A percentile compares a stretch with the other conserved stretches of the same genome.
Evolutionary conservation across 225 moss, liverwort and hornwort genomes (phyloP).

Genomic region (Polytrichum commune): DNA sequence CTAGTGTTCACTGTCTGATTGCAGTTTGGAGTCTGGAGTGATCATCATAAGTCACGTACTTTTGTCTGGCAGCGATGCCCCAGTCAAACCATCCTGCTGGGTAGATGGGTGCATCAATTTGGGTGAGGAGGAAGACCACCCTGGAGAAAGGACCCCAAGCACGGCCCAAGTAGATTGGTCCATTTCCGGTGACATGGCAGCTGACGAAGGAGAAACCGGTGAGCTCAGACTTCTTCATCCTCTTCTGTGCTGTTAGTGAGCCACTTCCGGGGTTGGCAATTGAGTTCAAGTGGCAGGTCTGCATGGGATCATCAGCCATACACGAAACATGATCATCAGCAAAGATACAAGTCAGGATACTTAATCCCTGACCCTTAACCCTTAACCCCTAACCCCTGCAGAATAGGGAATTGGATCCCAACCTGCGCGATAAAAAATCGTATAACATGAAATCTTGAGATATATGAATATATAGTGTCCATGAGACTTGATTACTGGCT

Average conservation of each 20-base stretch:
- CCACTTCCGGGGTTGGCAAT: constrained; percentile 35
- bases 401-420: too few species aligned
- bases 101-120: constrained; percentile 21
- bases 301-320: not conserved
- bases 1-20: too few species aligned
- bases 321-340: too few species aligned
- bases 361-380: too few species aligned
- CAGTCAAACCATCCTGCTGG: constrained; percentile 39
- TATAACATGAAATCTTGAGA: too few species aligned
- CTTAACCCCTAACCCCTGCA: too few species aligned
- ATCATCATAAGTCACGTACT: constrained; percentile 8
- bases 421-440: too few species aligned
- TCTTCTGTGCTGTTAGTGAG: constrained; percentile 59
- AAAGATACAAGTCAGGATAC: too few species aligned
- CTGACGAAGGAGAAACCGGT: constrained; percentile 49
- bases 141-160: constrained; percentile 62
- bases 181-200: constrained; percentile 39
- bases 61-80: constrained; percentile 17
- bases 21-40: too few species aligned
- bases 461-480: too few species aligned
- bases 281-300: constrained; percentile 12
- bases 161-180: constrained; percentile 55
- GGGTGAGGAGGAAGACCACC: constrained; percentile 40
- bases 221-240: not conserved
- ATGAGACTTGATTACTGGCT: too few species aligned